Conservation (phyloP, 2,329 filamentous ascomycete species). For the Sporothrix humicola region DNA sequence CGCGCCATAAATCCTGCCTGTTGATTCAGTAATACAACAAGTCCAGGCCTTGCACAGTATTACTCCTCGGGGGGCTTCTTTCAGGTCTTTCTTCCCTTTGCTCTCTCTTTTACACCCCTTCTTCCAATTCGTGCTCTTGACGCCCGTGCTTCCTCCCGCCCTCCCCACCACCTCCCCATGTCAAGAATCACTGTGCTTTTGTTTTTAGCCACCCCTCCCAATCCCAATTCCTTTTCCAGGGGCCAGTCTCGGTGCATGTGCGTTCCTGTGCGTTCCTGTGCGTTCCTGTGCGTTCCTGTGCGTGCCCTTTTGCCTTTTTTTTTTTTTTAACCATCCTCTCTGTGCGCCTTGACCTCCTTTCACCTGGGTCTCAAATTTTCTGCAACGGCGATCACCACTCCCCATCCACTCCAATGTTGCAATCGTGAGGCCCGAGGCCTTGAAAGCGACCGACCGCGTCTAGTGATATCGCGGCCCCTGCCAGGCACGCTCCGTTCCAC, state of each 20-base stretch:
- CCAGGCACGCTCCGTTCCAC: background rate
- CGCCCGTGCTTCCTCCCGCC: background rate
- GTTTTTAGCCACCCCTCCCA: conserved; percentile 9
- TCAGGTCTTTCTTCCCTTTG: background rate
- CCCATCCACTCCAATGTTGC: conserved; percentile 30
- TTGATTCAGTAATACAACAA: background rate
- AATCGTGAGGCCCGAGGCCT: conserved; percentile 31
- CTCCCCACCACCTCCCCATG: background rate
- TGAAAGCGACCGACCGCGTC: conserved; percentile 21
- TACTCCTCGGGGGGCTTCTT: background rate
- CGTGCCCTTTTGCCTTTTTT: background rate
- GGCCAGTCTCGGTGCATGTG: conserved; percentile 16
- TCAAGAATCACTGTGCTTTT: background rate
- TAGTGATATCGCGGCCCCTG: conserved; percentile 13
- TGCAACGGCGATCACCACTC: conserved; percentile 24
- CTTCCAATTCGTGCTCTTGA: background rate
- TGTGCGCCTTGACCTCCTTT: conserved; percentile 8
- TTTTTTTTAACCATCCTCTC: background rate
- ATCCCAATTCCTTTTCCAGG: background rate
- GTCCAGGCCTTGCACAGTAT: background rate
- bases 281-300: conserved; percentile 8
- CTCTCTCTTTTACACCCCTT: background rate
- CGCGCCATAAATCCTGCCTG: background rate
- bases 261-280: background rate
- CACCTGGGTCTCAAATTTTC: conserved; percentile 1